phyloP scores from a whole-genome alignment of 768 basidiomycete species.

The Tephrocybe sp. region DNA sequence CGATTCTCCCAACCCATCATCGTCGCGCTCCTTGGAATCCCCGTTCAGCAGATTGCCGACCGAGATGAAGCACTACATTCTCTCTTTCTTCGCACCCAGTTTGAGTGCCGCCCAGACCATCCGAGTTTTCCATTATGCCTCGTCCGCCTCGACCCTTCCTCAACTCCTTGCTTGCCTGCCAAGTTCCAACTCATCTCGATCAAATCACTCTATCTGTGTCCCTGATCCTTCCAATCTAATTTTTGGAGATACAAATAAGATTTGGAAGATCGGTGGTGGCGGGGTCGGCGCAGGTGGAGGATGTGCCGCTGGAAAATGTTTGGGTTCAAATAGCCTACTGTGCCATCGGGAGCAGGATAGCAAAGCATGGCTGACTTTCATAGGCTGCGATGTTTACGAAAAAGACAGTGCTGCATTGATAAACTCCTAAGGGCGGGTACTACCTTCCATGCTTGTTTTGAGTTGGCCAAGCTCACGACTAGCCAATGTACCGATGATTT shows the following conservation, averaged over 20 bases:
- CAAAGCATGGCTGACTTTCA: slow-evolving; percentile 42
- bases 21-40: slow-evolving; percentile 16
- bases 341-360: slow-evolving; percentile 42
- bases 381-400: slow-evolving; percentile 48
- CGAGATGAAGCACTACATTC: slow-evolving; percentile 56
- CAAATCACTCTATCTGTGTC: slow-evolving; percentile 19
- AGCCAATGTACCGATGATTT: slow-evolving; percentile 9
- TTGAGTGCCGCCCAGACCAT: slow-evolving; percentile 55
- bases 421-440: no score
- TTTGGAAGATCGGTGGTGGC: slow-evolving; percentile 12
- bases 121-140: slow-evolving; percentile 51
- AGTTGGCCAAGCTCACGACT: slow-evolving; percentile 5
- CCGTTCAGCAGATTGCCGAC: slow-evolving; percentile 44
- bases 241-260: slow-evolving; percentile 9
- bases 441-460: no score
- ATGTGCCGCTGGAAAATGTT: slow-evolving; percentile 35
- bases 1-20: not conserved
- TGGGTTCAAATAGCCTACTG: slow-evolving; percentile 36
- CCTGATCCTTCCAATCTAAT: slow-evolving; percentile 34
- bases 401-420: not conserved
- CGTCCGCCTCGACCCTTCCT: slow-evolving; percentile 44
- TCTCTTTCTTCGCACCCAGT: slow-evolving; percentile 55
- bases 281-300: slow-evolving; percentile 22
- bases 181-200: not conserved
- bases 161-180: slow-evolving; percentile 20